Base-by-base conservation (phyloP, 768 basidiomycete genomes). In the Suillus cothurnatus region DNA sequence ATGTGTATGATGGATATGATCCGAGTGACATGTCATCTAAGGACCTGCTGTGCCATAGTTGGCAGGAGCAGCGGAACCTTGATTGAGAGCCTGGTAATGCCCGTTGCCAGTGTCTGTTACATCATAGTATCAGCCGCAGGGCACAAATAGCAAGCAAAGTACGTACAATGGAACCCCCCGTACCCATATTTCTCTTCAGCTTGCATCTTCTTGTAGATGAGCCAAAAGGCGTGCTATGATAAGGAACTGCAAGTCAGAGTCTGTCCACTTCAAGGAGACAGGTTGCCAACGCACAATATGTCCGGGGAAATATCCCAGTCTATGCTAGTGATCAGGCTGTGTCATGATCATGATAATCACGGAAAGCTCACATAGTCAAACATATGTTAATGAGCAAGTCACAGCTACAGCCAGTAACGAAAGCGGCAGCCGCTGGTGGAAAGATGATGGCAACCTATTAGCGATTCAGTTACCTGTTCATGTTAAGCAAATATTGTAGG, bases 131-230 rank as follows among this genome's bases (percentile, higher is more conserved):
- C 36, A 61, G 52, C 43, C 23, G 21, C 55, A 59, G 31, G 32
- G 14, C 26, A 45, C 21, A 39, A n/a, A 62, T 21, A 26, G 28
- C 6, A n/a, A 14, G n/a, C 45, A 52, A 39, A 57, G 34, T 11
- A 84, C 93, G 72, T 72, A 93, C 93, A 95, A 61, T 82, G 76
- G 80, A 87, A 95, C 38, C 90, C 90, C 23, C 91, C 92, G 6
- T 73, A 77, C 15, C 94, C 94, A 71, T 92, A 96, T 49, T 81
- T 83, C 71, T 93, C 92, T 71, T 93, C 91, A 0, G 93, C 94
- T 70, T 92, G 84, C 84, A 94, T 94, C 84, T 90, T 91, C 84
- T 84, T 90, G 80, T 94, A 94, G 64, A 95, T 94, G 61, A 96
- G 83, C 91, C 91, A 94, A 80, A 94, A 94, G 2, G 92, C 91